phyloP scores from a whole-genome alignment of 2,329 filamentous ascomycete genomes.

The Rhinocladiella similis region DNA sequence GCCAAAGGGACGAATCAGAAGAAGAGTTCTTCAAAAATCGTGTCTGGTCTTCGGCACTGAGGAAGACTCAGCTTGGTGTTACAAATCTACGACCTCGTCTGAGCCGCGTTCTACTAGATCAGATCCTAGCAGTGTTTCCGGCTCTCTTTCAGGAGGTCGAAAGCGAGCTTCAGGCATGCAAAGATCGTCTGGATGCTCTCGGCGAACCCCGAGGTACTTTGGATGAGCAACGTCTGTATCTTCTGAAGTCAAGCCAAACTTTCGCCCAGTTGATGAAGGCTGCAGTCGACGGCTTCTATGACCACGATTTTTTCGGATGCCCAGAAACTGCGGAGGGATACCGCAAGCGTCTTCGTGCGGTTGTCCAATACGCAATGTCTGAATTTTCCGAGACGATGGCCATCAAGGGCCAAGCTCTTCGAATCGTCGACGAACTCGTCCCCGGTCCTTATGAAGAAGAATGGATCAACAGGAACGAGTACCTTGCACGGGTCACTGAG shows the following conservation, averaged over 20 bases:
- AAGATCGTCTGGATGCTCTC: constrained; percentile 45
- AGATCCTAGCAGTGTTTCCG: constrained; percentile 38
- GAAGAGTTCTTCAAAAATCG: constrained; percentile 35
- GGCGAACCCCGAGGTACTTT: constrained; percentile 43
- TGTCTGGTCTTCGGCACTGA: constrained; percentile 32
- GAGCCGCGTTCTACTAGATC: constrained; percentile 35
- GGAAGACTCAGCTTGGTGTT: constrained; percentile 33
- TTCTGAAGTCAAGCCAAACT: constrained; percentile 38
- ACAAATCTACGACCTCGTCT: constrained; percentile 34
- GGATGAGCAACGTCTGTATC: constrained; percentile 34
- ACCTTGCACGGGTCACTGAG: constrained; percentile 7
- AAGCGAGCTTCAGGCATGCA: constrained; percentile 36
- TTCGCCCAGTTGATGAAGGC: constrained; percentile 42
- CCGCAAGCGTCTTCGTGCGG: constrained; percentile 32
- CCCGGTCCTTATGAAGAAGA: no score
- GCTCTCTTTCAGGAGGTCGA: constrained; percentile 40
- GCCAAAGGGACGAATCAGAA: constrained; percentile 36
- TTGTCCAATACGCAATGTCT: constrained; percentile 31
- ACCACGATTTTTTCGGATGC: constrained; percentile 41
- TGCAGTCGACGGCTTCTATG: constrained; percentile 44
- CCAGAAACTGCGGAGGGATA: constrained; percentile 25
- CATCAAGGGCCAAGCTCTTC: constrained; percentile 16
- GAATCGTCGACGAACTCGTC: constrained; percentile 16
- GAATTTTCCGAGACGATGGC: constrained; percentile 30
- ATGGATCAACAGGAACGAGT: constrained; percentile 6